A percentile compares a stretch with the other conserved stretches of the same genome.
Evolutionary conservation across 345 rosid genomes (phyloP).

Genomic region (Microthlaspi erraticum): DNA sequence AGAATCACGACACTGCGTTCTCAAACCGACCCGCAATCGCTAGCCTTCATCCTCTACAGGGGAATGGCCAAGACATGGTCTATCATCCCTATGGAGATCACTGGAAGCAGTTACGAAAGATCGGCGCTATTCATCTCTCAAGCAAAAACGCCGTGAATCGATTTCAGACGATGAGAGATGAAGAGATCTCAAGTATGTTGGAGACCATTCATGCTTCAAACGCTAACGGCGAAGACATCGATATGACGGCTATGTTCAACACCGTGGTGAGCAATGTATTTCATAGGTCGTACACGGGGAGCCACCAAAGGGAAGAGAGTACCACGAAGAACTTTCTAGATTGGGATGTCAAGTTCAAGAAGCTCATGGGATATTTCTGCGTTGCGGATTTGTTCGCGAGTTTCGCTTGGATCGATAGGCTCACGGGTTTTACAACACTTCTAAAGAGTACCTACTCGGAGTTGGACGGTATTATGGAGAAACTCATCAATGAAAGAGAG

Average conservation of each 20-base stretch:
- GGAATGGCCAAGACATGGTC: constrained; percentile 39
- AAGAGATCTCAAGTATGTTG: constrained; percentile 41
- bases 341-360: constrained; percentile 50
- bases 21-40: constrained; percentile 28
- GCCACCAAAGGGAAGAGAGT: constrained; percentile 34
- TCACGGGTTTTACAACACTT: constrained; percentile 26
- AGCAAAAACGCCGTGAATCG: constrained; percentile 28
- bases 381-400: constrained; percentile 36
- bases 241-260: constrained; percentile 45
- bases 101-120: constrained; percentile 39
- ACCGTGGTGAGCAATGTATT: constrained; percentile 20
- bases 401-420: constrained; percentile 35
- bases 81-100: constrained; percentile 46
- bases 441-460: constrained; percentile 22
- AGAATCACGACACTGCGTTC: constrained; percentile 36
- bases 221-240: constrained; percentile 27
- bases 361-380: constrained; percentile 39
- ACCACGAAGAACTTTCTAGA: constrained; percentile 51
- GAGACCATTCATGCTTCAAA: constrained; percentile 34
- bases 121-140: constrained; percentile 30
- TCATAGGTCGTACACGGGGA: constrained; percentile 62
- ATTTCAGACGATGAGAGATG: constrained; percentile 40
- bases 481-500: constrained; percentile 37
- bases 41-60: constrained; percentile 9
- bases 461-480: constrained; percentile 35